A percentile compares a stretch with the other conserved stretches of the same genome.
phyloP scores from a whole-genome alignment of 805 yeast species.

The Trichomonascus vanleenenianus region DNA sequence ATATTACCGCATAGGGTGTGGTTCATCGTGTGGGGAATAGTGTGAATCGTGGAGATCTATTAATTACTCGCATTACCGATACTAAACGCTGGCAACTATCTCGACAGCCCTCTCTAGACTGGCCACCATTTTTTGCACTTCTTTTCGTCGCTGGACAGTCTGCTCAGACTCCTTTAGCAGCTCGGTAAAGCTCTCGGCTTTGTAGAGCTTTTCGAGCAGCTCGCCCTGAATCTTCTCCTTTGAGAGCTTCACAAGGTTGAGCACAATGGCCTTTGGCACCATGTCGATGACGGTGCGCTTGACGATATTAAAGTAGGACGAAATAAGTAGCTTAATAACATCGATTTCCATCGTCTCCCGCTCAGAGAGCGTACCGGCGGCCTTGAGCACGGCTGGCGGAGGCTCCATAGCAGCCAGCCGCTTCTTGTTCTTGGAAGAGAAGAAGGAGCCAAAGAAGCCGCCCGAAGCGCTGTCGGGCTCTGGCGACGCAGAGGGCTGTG shows the following conservation, averaged over 20 bases:
- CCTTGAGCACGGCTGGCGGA: conserved; percentile 91
- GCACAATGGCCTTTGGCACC: conserved; percentile 92
- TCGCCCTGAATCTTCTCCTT: conserved; percentile 88
- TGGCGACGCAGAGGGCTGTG: conserved; percentile 23
- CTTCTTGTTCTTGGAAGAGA: conserved; percentile 86
- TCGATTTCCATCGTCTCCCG: conserved; percentile 96
- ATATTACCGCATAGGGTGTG: no score
- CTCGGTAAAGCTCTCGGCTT: conserved; percentile 56
- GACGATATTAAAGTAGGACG: conserved; percentile 86
- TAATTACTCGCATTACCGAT: no score
- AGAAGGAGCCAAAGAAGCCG: conserved; percentile 95
- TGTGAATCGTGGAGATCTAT: no score
- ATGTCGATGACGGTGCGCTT: conserved; percentile 89
- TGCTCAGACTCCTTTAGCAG: conserved; percentile 86
- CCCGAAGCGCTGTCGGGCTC: conserved; percentile 30
- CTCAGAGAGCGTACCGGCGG: conserved; percentile 87
- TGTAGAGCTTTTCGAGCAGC: conserved; percentile 77
- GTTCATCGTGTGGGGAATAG: no score
- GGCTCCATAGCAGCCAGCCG: conserved; percentile 94
- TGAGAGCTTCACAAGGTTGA: conserved; percentile 77
- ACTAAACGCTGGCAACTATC: conserved; percentile 70
- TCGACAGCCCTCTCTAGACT: conserved; percentile 84
- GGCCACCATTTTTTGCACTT: conserved; percentile 91
- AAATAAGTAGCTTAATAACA: conserved; percentile 85
- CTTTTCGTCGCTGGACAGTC: conserved; percentile 90